phyloP scores from a whole-genome alignment of 2,329 filamentous ascomycete genomes.

The Neonectria hederae region DNA sequence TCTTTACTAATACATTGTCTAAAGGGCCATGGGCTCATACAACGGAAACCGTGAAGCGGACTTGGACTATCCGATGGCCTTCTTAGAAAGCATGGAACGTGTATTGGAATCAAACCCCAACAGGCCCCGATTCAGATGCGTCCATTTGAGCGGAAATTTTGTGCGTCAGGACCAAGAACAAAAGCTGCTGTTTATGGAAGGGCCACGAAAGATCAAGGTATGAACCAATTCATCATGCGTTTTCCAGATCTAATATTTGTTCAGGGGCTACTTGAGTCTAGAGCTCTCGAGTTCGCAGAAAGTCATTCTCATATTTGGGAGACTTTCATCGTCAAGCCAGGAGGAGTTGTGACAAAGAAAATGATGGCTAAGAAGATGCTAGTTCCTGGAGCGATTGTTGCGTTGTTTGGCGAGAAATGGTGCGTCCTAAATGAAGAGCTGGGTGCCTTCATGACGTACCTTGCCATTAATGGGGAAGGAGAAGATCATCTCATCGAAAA shows the following conservation, averaged over 20 bases:
- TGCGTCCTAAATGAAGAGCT: slow-evolving; percentile 27
- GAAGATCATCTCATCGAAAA: slow-evolving; percentile 24
- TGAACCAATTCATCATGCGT: rapidly evolving
- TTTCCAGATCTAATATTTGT: background rate
- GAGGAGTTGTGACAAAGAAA: slow-evolving; percentile 20
- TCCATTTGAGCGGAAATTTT: slow-evolving; percentile 48
- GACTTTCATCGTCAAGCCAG: slow-evolving; percentile 32
- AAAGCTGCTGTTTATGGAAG: slow-evolving; percentile 39
- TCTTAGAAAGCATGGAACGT: slow-evolving; percentile 20
- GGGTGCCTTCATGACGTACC: slow-evolving; percentile 31
- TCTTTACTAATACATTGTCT: background rate
- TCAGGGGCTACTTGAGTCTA: slow-evolving; percentile 31
- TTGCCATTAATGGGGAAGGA: slow-evolving; percentile 29
- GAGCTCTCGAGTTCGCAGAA: slow-evolving; percentile 22
- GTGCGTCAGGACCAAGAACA: slow-evolving; percentile 46
- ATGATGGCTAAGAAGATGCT: background rate
- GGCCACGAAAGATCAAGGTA: slow-evolving; percentile 37
- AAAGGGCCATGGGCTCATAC: slow-evolving; percentile 37
- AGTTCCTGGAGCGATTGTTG: background rate
- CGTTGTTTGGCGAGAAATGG: slow-evolving; percentile 33
- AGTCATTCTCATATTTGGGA: slow-evolving; percentile 23
- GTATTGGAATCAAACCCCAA: slow-evolving; percentile 13
- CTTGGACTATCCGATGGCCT: slow-evolving; percentile 35
- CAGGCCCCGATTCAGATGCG: slow-evolving; percentile 38
- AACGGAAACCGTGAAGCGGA: slow-evolving; percentile 28